Evolutionary conservation across 129 eudicot genomes (phyloP).

Genomic region (Mikania micrantha): DNA sequence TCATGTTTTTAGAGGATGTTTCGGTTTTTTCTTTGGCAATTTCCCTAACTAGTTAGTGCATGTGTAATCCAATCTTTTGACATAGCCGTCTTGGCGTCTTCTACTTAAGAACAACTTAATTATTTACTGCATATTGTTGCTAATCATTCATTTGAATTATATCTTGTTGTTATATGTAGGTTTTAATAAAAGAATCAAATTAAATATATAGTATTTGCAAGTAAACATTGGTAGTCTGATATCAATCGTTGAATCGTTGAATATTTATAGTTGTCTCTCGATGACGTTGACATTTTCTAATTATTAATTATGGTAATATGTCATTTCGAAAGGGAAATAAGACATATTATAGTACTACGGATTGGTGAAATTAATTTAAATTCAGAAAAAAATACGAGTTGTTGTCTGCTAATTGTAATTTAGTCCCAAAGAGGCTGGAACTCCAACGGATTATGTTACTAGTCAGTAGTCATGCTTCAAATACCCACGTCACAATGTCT

Average conservation of each 20-base stretch:
- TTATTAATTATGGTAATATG: background rate
- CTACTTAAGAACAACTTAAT: too few species aligned
- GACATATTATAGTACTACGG: background rate
- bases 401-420: constrained; percentile 20
- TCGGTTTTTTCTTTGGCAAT: too few species aligned
- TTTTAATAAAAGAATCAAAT: too few species aligned
- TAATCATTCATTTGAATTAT: too few species aligned
- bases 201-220: too few species aligned
- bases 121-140: too few species aligned
- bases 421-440: constrained; percentile 25
- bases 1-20: too few species aligned
- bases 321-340: constrained; percentile 21
- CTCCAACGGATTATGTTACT: constrained; percentile 5
- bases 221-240: too few species aligned
- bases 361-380: constrained; percentile 5
- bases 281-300: constrained; percentile 10
- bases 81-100: too few species aligned
- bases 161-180: too few species aligned
- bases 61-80: too few species aligned
- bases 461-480: background rate
- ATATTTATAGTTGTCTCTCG: constrained; percentile 3
- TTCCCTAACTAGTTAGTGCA: too few species aligned
- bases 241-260: background rate
- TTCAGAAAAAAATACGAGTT: background rate
- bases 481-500: constrained; percentile 6